Base-by-base conservation (phyloP, 805 yeast genomes). In the Ogataea dorogensis region DNA sequence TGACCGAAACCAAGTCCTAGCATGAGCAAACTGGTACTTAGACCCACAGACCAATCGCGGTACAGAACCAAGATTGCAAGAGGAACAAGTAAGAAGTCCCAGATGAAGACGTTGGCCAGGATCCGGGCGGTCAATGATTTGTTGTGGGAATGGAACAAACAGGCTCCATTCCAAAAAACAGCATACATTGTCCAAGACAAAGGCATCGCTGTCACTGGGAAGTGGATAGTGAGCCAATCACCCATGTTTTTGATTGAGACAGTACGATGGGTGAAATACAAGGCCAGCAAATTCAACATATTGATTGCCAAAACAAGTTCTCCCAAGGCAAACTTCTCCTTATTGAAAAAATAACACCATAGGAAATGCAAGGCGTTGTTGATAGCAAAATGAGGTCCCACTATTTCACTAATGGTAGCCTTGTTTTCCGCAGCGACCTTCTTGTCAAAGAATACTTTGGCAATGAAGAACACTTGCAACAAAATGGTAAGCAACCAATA, bases 141-240 rank as follows among this genome's bases (percentile, higher is more conserved):
- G 49, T 73, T 71, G 37, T 73, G 73, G 9, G 82, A 74, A 42
- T 80, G 83, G 63, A 80, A 74, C 55, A 81, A 56, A 18, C 81
- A 81, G 2, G 94, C 88, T 29, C 94, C 94, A 54, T 82, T 83
- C 95, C 95, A 86, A 67, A 85, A 82, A 24, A 86, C 56, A 16
- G 79, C 80, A 53, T 78, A 83, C 40, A 82, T 56, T 23, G 80
- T 61, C 95, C 95, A 86, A 20, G 83, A 68, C 37, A 83, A 58
- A 10, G 95, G 94, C 50, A 84, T 48, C 0, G 89, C 86, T 7
- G 77, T 71, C 10, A 71, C 70, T 11, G 91, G 73, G 47, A 79
- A 61, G 60, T 86, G 94, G 33, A 83, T 65, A 24, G 76, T 59
- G 19, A 77, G 44, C 74, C 80, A 79, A 42, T 67, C 68, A 36